phyloP scores from a whole-genome alignment of 2,329 filamentous ascomycete species.

The Bipolaris cookei region DNA sequence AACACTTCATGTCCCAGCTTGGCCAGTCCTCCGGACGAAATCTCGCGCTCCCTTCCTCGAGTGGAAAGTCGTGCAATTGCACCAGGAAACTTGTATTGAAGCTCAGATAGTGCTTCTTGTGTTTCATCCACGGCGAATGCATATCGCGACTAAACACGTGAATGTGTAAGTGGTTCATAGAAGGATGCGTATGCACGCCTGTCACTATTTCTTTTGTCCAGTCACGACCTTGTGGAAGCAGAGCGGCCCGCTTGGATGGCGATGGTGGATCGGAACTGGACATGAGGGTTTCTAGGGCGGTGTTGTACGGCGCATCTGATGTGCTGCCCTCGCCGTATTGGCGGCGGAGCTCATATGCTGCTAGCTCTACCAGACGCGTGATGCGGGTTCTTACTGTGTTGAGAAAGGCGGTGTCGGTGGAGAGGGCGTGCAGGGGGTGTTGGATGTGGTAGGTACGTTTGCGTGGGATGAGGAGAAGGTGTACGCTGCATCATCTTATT shows the following conservation, averaged over 20 bases:
- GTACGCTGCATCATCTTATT: constrained; percentile 65
- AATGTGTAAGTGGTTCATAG: constrained; percentile 90
- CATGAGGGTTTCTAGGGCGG: constrained; percentile 59
- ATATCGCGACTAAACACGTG: constrained; percentile 86
- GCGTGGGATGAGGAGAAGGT: constrained; percentile 87
- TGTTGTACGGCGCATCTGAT: constrained; percentile 67
- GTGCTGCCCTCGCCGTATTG: constrained; percentile 68
- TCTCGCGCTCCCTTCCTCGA: constrained; percentile 69
- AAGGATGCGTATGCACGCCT: constrained; percentile 86
- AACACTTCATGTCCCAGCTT: constrained; percentile 73
- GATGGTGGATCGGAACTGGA: constrained; percentile 48
- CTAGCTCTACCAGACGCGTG: constrained; percentile 65
- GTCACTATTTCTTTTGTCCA: constrained; percentile 76
- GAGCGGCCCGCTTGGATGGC: constrained; percentile 52
- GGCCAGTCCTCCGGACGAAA: constrained; percentile 68
- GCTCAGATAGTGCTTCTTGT: constrained; percentile 89
- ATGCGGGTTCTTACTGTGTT: constrained; percentile 66
- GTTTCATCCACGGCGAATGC: constrained; percentile 72
- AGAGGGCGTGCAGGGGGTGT: constrained; percentile 80
- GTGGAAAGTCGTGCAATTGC: constrained; percentile 77
- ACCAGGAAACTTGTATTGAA: constrained; percentile 89
- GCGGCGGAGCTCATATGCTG: constrained; percentile 76
- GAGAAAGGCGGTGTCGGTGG: constrained; percentile 70
- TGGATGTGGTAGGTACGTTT: constrained; percentile 63
- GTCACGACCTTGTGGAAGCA: constrained; percentile 71